Base-by-base conservation (phyloP, 2,329 filamentous ascomycete genomes). In the Claviceps sorghi region DNA sequence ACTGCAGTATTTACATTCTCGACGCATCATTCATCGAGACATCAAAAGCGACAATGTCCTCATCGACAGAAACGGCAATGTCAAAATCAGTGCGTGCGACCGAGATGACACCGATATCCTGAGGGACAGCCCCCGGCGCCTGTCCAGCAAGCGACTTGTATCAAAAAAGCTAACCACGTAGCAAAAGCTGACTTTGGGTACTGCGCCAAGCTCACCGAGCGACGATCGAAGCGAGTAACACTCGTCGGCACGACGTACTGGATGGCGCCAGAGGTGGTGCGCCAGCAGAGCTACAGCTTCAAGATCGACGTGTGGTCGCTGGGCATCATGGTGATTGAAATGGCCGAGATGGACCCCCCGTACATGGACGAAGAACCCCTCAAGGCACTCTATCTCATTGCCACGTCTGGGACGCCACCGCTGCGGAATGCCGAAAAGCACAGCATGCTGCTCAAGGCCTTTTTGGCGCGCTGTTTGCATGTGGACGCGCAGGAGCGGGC, bases 1-100 rank as follows among this genome's bases (percentile, higher is more conserved):
- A 56, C 73, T 97, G 59, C 86, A 94, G 60, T 90, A 97, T 68
- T 78, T 97, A 8, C 93, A 97, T 72, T 82, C 83, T 52, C 88
- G 96, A 67, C 90, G 88, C 70, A 96, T 97, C 60, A 97, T 97
- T 59, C 91, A 97, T 68, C 86, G 91, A 72, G 91, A 97, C 68
- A 97, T 97, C 13, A 97, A 97, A 80, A 91, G 86, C 72, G 91
- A 96, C 74, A 97, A 97, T 65, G 90, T 97, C 58, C 79, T 97
- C 52, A 78, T 97, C 59, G 89, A 95, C 65, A 45, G 43, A 45
- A 30, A 86, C 22, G 47, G 36, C 34, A 19, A 40, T 30, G 22
- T 41, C 2, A 41, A 41, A 32, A 48, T 48, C 9, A 36, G 46
- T 22, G 32, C 13, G 43, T 29, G 21, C 38, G 4, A 19, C 8